These are phyloP conservation scores for Achaetomiella virescens DNA, from an alignment of 495 filamentous ascomycete species.

Conservation along the genomic window DNA sequence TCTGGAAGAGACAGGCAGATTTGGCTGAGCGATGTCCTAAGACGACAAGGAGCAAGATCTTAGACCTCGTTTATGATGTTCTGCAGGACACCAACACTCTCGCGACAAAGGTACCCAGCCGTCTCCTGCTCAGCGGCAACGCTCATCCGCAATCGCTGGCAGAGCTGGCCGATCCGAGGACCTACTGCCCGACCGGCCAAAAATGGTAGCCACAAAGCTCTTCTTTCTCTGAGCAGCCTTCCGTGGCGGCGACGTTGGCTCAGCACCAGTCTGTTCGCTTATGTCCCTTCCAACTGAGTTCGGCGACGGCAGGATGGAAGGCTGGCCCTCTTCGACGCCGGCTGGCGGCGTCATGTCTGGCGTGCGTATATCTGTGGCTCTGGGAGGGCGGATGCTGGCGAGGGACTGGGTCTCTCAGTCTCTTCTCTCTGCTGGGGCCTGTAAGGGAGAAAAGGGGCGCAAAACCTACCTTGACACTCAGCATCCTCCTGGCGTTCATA, in stretches of 20 bases:
- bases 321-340: constrained; percentile 20
- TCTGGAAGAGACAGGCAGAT: no score
- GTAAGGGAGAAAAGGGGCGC: not conserved
- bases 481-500: constrained; percentile 23
- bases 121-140: not conserved
- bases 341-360: constrained; percentile 24
- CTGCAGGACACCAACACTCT: no score
- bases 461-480: constrained; percentile 29
- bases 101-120: no score
- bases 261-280: not conserved
- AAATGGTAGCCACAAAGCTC: constrained; percentile 47
- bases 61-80: no score
- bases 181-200: constrained; percentile 32
- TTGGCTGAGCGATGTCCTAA: no score
- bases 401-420: constrained; percentile 17
- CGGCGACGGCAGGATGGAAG: constrained; percentile 10
- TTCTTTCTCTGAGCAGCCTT: constrained; percentile 41
- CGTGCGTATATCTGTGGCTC: constrained; percentile 2
- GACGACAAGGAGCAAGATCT: no score
- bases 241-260: constrained; percentile 3
- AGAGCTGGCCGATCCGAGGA: constrained; percentile 10
- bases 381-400: constrained; percentile 14
- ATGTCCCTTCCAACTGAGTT: no score
- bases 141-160: constrained; percentile 10
- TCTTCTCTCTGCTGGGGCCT: no score